These are phyloP conservation scores for Fusarium hostae DNA, from an alignment of 2,329 filamentous ascomycete genomes.

Conservation along the genomic window DNA sequence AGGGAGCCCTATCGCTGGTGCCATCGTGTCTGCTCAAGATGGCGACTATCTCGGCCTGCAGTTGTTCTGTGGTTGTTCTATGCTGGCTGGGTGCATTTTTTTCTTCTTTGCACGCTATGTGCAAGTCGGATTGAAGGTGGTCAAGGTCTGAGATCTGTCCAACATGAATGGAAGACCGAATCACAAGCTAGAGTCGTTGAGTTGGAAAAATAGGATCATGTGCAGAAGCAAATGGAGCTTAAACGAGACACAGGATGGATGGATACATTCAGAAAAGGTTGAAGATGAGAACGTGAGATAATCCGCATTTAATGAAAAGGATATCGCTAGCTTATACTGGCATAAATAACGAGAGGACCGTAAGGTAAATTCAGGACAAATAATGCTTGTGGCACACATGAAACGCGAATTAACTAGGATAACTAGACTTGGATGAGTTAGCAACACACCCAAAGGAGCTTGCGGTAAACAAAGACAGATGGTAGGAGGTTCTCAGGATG, in stretches of 20 bases:
- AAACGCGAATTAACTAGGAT: neutral
- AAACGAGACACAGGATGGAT: neutral
- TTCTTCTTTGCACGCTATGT: conserved; percentile 49
- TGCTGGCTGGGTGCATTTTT: conserved; percentile 47
- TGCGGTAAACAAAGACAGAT: neutral
- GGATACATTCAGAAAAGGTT: neutral
- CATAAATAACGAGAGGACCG: neutral
- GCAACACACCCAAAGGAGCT: neutral
- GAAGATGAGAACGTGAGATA: neutral
- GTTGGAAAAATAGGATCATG: neutral
- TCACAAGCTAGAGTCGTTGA: neutral
- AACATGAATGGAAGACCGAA: neutral
- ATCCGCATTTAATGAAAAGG: neutral
- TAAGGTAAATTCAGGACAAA: neutral
- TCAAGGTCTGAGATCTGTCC: conserved; percentile 47
- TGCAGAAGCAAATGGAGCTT: neutral
- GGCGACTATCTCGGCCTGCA: conserved; percentile 70
- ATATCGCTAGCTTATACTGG: neutral
- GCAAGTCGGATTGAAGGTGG: conserved; percentile 50
- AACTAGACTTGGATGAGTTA: neutral
- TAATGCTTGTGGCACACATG: neutral
- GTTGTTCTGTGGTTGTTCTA: conserved; percentile 70
- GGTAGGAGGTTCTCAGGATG: conserved; percentile 25
- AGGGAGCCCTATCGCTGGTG: conserved; percentile 75
- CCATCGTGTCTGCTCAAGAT: conserved; percentile 62